Conservation (phyloP, 352 stramenopile genomes). For the Phytophthora tentaculata region DNA sequence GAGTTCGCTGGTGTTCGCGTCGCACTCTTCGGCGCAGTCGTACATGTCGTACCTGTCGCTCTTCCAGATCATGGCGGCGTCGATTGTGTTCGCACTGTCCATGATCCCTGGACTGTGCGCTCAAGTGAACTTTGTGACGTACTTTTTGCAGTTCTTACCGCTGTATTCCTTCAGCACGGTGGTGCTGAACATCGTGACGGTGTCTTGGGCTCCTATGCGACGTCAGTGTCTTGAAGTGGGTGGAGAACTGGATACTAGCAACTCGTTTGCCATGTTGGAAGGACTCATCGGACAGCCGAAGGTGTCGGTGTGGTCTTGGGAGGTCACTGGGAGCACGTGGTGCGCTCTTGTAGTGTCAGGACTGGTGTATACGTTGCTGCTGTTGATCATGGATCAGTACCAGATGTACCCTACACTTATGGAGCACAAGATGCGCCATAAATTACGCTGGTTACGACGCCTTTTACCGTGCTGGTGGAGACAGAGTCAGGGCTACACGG, state of each 20-base stretch:
- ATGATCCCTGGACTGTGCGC: slow-evolving; percentile 58
- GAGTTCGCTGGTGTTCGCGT: slow-evolving; percentile 69
- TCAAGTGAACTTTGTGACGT: slow-evolving; percentile 45
- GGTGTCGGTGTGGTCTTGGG: slow-evolving; percentile 58
- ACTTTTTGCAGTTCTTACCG: slow-evolving; percentile 64
- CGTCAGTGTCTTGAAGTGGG: slow-evolving; percentile 45
- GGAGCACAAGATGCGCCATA: slow-evolving; percentile 37
- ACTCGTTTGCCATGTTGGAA: slow-evolving; percentile 31
- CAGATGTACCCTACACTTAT: slow-evolving; percentile 79
- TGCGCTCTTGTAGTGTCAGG: slow-evolving; percentile 48
- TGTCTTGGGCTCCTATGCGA: slow-evolving; percentile 51
- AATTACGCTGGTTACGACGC: slow-evolving; percentile 27
- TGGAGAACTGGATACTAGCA: slow-evolving; percentile 14
- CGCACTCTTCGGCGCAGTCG: slow-evolving; percentile 80
- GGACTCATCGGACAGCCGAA: slow-evolving; percentile 2
- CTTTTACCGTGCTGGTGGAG: slow-evolving; percentile 28
- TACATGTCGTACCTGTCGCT: slow-evolving; percentile 74
- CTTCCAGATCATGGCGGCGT: slow-evolving; percentile 73
- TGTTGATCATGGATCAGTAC: slow-evolving; percentile 63
- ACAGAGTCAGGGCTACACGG: slow-evolving; percentile 31
- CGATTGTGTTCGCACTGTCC: slow-evolving; percentile 53
- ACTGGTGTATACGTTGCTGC: slow-evolving; percentile 53
- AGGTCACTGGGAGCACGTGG: slow-evolving; percentile 50
- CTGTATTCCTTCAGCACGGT: slow-evolving; percentile 63
- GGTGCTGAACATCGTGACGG: slow-evolving; percentile 58